Evolutionary conservation across 345 rosid species (phyloP), one percentile per base, ranked within the genome.

Genomic region (Euphorbia peplus): DNA sequence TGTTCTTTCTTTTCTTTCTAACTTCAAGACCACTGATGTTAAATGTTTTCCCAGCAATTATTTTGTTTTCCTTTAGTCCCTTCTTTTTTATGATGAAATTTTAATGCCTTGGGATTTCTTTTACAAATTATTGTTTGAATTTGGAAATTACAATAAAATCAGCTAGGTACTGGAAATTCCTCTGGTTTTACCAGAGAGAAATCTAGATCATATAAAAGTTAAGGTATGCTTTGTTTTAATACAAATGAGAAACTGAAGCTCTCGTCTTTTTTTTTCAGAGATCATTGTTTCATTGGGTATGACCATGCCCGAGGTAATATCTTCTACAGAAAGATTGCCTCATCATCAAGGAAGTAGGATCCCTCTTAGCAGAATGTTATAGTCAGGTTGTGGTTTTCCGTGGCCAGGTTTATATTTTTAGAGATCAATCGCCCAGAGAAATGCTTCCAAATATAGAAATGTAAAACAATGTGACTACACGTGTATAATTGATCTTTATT

Each of bases 241-340:
- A 13, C 16, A 25, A 13, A 55, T 25, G 32, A 24, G 60, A 55
- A 13, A 18, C 19, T n/a, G 54, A n/a, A 2, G 39, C 42, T 41
- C 25, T 29, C 16, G 7, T 25, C 3, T 9, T 8, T 54, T 19
- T 29, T 60, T 25, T 60, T 50, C 91, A 91, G 96, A 91, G 79
- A 91, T 91, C 41, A 87, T 89, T 66, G 91, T 91, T 19, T 89
- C 97, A 21, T 85, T 87, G 0, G 97, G 97, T 16, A 91, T 91
- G 97, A 84, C 97, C 19, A 89, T 91, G 95, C 97, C 97, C 0
- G 90, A 87, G 71, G 79, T 87, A 59, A 77, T 91, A 64, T 81
- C 95, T 73, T 85, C 82, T 22, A 60, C 75, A 47, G 85, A 87
- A 63, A 84, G 85, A 75, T 53, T 72, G 73, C 75, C 81, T 53